Evolutionary conservation across 345 rosid species (phyloP).

Genomic region (Cardamine chenopodiifolia): DNA sequence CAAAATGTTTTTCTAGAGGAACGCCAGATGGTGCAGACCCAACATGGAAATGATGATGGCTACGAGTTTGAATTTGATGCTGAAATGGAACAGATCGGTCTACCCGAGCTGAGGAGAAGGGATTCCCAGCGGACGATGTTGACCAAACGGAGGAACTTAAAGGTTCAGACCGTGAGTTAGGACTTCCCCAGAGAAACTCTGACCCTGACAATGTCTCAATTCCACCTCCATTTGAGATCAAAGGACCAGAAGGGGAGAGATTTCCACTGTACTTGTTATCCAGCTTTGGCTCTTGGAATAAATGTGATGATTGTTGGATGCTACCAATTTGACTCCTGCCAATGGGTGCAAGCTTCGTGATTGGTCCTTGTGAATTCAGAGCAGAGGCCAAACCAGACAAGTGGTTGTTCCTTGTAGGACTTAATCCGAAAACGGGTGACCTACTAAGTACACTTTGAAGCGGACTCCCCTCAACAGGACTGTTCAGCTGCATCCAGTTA

Average conservation of each 20-base stretch:
- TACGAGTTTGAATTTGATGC: constrained; percentile 52
- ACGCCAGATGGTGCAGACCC: constrained; percentile 93
- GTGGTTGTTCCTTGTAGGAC: constrained; percentile 54
- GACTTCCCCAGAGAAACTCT: constrained; percentile 95
- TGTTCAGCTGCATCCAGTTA: constrained; percentile 64
- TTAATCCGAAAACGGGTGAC: constrained; percentile 55
- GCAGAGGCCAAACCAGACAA: constrained; percentile 70
- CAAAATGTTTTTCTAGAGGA: constrained; percentile 78
- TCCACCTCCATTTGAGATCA: constrained; percentile 55
- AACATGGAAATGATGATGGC: constrained; percentile 64
- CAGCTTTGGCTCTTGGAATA: constrained; percentile 59
- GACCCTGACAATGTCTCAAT: constrained; percentile 71
- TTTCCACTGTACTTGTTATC: constrained; percentile 50
- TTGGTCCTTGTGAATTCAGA: constrained; percentile 55
- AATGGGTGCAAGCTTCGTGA: constrained; percentile 63
- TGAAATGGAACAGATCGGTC: constrained; percentile 55
- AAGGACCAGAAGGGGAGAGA: constrained; percentile 54
- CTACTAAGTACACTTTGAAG: constrained; percentile 55
- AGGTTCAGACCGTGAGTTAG: constrained; percentile 59
- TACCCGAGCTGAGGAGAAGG: constrained; percentile 56
- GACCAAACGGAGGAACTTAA: constrained; percentile 69
- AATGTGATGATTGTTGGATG: constrained; percentile 58
- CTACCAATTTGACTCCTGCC: constrained; percentile 48
- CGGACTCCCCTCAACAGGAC: constrained; percentile 64
- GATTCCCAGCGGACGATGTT: constrained; percentile 58